Conservation (phyloP, 768 basidiomycete species). For the Xerocomus potaroensis region DNA sequence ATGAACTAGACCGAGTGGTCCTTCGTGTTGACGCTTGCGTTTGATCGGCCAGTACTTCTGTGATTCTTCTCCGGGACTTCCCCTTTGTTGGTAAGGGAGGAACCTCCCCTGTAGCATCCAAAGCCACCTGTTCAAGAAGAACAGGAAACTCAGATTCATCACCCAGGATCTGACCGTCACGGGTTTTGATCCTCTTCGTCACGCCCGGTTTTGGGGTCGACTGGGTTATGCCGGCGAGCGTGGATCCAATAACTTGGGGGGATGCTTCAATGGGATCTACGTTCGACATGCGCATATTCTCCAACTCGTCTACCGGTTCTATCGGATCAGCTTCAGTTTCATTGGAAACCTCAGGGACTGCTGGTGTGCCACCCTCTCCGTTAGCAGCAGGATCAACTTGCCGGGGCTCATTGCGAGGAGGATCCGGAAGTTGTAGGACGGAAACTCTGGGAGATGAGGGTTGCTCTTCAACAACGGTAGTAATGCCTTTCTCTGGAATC, state of each 20-base stretch:
- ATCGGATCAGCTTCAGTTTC: constrained; percentile 37
- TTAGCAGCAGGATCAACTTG: constrained; percentile 14
- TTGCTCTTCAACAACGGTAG: neutral
- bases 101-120: constrained; percentile 16
- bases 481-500: constrained; percentile 1
- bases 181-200: constrained; percentile 40
- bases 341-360: neutral
- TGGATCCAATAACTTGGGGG: constrained; percentile 4
- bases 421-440: neutral
- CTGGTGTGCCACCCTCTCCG: neutral
- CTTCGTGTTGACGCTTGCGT: constrained; percentile 19
- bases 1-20: constrained; percentile 13
- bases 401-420: neutral
- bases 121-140: constrained; percentile 18
- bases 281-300: constrained; percentile 7
- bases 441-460: neutral
- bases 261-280: constrained; percentile 31
- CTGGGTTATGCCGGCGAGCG: constrained; percentile 3
- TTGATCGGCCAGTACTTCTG: constrained; percentile 19
- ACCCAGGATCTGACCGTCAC: constrained; percentile 31
- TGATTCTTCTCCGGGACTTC: constrained; percentile 12
- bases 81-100: constrained; percentile 20
- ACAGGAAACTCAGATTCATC: constrained; percentile 23
- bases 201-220: constrained; percentile 32
- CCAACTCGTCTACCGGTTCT: constrained; percentile 38